Base-by-base conservation (phyloP, 495 filamentous ascomycete genomes). In the Physcia stellaris region DNA sequence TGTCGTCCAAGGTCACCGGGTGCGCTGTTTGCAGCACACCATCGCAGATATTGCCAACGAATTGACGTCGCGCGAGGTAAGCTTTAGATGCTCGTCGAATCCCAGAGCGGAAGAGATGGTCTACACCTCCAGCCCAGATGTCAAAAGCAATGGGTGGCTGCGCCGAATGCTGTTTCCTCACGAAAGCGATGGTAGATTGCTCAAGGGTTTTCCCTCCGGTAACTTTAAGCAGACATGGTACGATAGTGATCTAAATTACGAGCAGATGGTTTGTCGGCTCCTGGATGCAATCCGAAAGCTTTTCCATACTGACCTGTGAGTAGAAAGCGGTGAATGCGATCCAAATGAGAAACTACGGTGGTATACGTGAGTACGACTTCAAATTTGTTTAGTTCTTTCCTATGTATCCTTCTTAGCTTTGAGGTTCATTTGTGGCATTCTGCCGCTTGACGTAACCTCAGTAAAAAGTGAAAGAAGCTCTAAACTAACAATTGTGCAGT, bases 261-360 rank as follows among this genome's bases (percentile, higher is more conserved):
- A 48, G 27, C 45, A 48, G 31, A 43, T 39, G 30, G 45, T 43
- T 35, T 6, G 12, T 22, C n/a, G 4, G 4, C 12, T 13, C 21
- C 13, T 9, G n/a, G n/a, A 9, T 28, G 9, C 13, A 28, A 4
- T 17, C 11, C 22, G 2, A 1, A 1, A 4, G 6, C 4, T 19
- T 24, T 7, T 13, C 3, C 5, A 17, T 0, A 15, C 44, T 47
- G 24, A 47, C 16, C 16, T 12, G 6, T 4, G 4, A 19, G 19
- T 15, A 48, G 45, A 48, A 40, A 43, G 45, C 45, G 10, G 40
- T 48, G 9, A 31, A 48, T 24, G 11, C 35, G 12, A 22, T 48
- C 7, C 35, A 39, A 17, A 21, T 23, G 5, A 24, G 16, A 18
- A 30, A 38, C 15, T 48, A 48, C 32, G 45, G 45, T 9, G 19